phyloP scores from a whole-genome alignment of 495 filamentous ascomycete species.

The Aspergillus ellipticus region DNA sequence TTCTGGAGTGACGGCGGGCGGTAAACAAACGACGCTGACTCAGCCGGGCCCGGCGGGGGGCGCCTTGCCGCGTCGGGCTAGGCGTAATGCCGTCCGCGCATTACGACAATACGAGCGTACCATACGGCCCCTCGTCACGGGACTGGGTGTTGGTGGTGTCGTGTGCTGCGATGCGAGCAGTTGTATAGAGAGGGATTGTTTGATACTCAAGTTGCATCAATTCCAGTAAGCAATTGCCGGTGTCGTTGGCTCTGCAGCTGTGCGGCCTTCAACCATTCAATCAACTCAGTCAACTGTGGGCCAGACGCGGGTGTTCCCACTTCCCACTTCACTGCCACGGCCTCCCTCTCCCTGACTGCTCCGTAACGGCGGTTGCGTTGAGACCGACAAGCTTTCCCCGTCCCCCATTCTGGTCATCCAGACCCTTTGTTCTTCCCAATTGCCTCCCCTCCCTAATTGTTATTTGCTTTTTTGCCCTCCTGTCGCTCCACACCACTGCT shows the following conservation, averaged over 20 bases:
- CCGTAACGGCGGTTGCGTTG: background rate
- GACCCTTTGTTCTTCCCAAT: slow-evolving; percentile 8
- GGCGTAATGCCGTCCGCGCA: slow-evolving; percentile 10
- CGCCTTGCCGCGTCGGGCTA: slow-evolving; percentile 15
- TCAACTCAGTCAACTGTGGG: background rate
- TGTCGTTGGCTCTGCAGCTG: too few species aligned
- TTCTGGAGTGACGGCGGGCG: slow-evolving; percentile 37
- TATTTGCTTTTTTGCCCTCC: slow-evolving; percentile 17
- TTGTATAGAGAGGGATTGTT: too few species aligned
- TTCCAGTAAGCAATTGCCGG: too few species aligned
- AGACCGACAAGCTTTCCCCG: slow-evolving; percentile 11
- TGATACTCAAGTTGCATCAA: too few species aligned
- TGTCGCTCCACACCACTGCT: slow-evolving; percentile 8
- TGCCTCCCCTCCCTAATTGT: slow-evolving; percentile 14
- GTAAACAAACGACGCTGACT: slow-evolving; percentile 43
- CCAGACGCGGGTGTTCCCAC: slow-evolving; percentile 9
- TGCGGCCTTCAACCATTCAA: too few species aligned
- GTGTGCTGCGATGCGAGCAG: background rate
- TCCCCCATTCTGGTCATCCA: slow-evolving; percentile 3
- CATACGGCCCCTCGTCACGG: background rate
- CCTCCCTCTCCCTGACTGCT: background rate
- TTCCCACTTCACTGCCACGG: background rate
- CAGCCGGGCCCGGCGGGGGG: slow-evolving; percentile 8
- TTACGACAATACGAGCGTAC: background rate
- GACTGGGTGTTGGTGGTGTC: background rate